These are phyloP conservation scores for Ustilago vetiveriae DNA, from an alignment of 1,284 basidiomycete genomes.

Conservation along the genomic window DNA sequence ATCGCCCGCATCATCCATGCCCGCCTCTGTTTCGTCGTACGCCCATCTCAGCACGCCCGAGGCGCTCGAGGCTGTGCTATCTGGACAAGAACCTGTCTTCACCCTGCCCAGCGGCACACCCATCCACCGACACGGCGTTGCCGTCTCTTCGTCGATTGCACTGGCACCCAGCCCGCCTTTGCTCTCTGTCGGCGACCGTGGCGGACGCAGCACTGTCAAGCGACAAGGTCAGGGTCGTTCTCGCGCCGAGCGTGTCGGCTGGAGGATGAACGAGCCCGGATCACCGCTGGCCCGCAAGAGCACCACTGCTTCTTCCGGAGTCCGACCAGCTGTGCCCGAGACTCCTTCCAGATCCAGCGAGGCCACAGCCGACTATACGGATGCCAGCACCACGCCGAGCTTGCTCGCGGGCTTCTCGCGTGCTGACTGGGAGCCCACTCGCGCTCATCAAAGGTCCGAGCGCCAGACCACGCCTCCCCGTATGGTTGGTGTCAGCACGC, in stretches of 20 bases:
- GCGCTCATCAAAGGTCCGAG: conserved; percentile 15
- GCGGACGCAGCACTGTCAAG: conserved; percentile 43
- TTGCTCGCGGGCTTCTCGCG: conserved; percentile 46
- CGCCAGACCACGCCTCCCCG: conserved; percentile 36
- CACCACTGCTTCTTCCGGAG: conserved; percentile 39
- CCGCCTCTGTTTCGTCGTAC: conserved; percentile 35
- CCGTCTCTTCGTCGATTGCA: conserved; percentile 51
- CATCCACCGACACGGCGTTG: conserved; percentile 43
- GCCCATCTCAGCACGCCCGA: conserved; percentile 49
- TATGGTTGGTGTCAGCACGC: conserved; percentile 38
- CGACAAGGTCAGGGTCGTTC: conserved; percentile 48
- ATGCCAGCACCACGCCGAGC: conserved; percentile 41
- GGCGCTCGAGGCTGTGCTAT: conserved; percentile 30
- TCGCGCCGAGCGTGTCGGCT: conserved; percentile 51
- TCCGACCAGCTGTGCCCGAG: conserved; percentile 38
- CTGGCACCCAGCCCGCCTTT: conserved; percentile 54
- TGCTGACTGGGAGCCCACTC: conserved; percentile 42
- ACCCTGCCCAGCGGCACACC: conserved; percentile 44
- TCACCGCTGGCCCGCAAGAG: conserved; percentile 60
- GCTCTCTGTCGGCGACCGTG: conserved; percentile 34
- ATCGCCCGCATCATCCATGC: conserved; percentile 46
- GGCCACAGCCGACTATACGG: conserved; percentile 38
- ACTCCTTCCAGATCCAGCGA: conserved; percentile 35
- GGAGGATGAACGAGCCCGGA: conserved; percentile 54
- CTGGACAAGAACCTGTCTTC: conserved; percentile 46